Evolutionary conservation across 1,284 basidiomycete genomes (phyloP).

Genomic region (Phenoliferia sp.): DNA sequence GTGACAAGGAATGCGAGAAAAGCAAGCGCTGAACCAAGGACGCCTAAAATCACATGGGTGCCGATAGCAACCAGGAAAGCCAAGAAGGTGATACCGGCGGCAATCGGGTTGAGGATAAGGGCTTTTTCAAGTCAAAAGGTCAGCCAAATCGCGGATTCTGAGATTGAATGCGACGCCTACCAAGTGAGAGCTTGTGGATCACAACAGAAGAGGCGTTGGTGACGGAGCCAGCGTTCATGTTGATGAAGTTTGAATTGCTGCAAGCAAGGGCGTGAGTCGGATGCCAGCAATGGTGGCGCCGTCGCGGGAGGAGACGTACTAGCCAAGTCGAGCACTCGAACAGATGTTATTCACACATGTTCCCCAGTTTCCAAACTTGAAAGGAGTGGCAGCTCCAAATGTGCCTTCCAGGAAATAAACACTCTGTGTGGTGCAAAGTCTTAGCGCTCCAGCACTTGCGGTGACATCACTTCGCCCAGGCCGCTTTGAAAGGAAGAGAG

Average conservation of each 20-base stretch:
- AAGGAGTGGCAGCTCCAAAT: not conserved
- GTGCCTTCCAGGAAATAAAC: too few species aligned
- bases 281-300: too few species aligned
- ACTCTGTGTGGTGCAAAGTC: too few species aligned
- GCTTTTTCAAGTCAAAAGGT: constrained; percentile 2
- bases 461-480: too few species aligned
- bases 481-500: too few species aligned
- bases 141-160: not conserved
- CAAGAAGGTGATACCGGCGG: constrained; percentile 23
- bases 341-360: too few species aligned
- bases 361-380: too few species aligned
- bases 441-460: too few species aligned
- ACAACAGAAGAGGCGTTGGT: constrained; percentile 7
- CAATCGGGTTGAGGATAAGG: constrained; percentile 28
- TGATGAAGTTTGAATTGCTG: constrained; percentile 10
- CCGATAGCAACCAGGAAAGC: constrained; percentile 24
- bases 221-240: not conserved
- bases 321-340: too few species aligned
- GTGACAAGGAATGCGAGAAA: constrained; percentile 26
- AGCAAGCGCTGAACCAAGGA: constrained; percentile 18
- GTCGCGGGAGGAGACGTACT: too few species aligned
- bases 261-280: not conserved
- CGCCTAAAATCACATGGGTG: constrained; percentile 24
- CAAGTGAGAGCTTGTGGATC: constrained; percentile 7
- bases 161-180: not conserved